Evolutionary conservation across 108 stramenopile species (phyloP).

Genomic region (Aurantiochytrium sp.): DNA sequence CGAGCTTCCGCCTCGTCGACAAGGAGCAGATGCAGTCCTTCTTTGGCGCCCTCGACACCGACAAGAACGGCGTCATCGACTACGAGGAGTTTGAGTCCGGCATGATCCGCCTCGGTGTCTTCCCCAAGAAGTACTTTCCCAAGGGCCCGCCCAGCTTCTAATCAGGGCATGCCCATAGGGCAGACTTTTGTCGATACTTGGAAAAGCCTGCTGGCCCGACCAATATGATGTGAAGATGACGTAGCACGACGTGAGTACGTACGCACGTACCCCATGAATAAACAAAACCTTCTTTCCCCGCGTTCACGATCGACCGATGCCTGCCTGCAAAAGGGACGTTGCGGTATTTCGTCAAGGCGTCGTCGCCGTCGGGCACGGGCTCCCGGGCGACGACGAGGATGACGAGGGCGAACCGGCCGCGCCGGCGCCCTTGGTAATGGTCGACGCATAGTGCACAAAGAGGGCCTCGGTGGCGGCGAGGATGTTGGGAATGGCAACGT

Average conservation of each 20-base stretch:
- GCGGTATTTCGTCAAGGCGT: too few species aligned
- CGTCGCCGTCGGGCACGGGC: too few species aligned
- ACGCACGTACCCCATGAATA: too few species aligned
- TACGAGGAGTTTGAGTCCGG: conserved; percentile 80
- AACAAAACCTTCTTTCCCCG: background rate
- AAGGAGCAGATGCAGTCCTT: conserved; percentile 69
- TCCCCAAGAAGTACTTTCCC: conserved; percentile 60
- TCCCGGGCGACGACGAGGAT: too few species aligned
- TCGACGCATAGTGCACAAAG: conserved; percentile 62
- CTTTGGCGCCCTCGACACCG: conserved; percentile 80
- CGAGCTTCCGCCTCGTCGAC: conserved; percentile 73
- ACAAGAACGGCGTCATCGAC: conserved; percentile 78
- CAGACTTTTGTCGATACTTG: background rate
- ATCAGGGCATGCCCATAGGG: background rate
- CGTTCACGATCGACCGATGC: too few species aligned
- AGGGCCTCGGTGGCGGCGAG: conserved; percentile 78
- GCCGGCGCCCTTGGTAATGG: too few species aligned
- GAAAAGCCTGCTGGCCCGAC: background rate
- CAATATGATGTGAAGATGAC: background rate
- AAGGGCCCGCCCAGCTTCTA: conserved; percentile 15
- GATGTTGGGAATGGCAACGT: conserved; percentile 82
- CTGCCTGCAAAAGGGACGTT: too few species aligned
- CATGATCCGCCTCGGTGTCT: conserved; percentile 85
- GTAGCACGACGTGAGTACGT: too few species aligned
- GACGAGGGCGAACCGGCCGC: too few species aligned